Evolutionary conservation across 129 eudicot genomes (phyloP), one percentile per base, ranked within the genome.

Genomic region (Artemisia annua): DNA sequence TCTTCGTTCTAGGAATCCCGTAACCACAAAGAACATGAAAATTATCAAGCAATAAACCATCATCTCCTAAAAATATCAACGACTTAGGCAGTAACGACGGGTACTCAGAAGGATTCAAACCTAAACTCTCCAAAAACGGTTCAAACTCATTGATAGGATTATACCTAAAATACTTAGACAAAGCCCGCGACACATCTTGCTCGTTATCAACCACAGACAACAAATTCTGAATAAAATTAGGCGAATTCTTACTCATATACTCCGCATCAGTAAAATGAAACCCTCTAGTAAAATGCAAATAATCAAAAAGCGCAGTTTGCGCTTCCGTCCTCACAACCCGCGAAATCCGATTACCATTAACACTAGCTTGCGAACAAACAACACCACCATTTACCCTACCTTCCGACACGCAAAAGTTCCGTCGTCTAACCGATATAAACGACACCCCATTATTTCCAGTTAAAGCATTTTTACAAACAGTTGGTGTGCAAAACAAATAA

Each of bases 91-190:
- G 89, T 60, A 87, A 48, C 9, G 87, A 55, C 10, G 74, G 67
- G 55, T 53, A 73, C 10, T 87, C 94, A 2, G 52, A 28, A 19
- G 82, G 83, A 43, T 55, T 72, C 76, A 90, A 71, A 17, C 96
- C 96, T 78, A 90, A 81, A 64, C 96, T 87, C 86, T 90, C 96
- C 53, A 90, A 83, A 30, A 87, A 90, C 0, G 96, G 94, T 70
- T 90, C 96, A 59, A 85, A 90, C 70, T 90, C 96, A 50, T 90
- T 90, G 1, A 90, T 85, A 16, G 96, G 94, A 74, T 85, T 74
- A 69, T 85, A 90, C 22, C 94, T 79, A 13, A 90, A 87, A 76
- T 78, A 90, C 72, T 57, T 87, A 3, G 96, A 75, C 64, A 87
- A 75, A 24, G 89, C 87, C 14, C 87, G 80, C 0, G 86, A 76